These are phyloP conservation scores for Quercus wislizeni DNA, from an alignment of 306 rosid species.

Conservation along the genomic window DNA sequence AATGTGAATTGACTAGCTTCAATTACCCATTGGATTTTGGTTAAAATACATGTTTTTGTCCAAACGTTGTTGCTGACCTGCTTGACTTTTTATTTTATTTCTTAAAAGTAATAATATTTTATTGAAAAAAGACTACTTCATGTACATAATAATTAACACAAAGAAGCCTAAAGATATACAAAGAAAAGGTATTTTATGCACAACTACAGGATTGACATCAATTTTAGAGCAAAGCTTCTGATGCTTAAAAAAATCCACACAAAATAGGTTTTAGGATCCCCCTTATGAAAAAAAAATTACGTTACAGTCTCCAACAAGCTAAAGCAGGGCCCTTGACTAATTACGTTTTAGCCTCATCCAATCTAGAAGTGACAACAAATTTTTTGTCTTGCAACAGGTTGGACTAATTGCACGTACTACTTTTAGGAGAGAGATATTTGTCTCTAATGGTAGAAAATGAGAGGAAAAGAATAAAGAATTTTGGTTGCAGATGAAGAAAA, in stretches of 20 bases:
- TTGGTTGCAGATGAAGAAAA: neutral
- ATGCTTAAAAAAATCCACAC: neutral
- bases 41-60: neutral
- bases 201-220: neutral
- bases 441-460: neutral
- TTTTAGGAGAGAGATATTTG: too few relatives aligned
- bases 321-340: too few relatives aligned
- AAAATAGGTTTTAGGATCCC: neutral
- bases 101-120: too few relatives aligned
- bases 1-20: neutral
- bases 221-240: neutral
- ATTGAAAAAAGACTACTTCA: too few relatives aligned
- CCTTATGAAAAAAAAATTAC: neutral
- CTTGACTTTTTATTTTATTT: neutral
- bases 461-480: neutral
- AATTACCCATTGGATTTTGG: neutral
- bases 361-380: neutral
- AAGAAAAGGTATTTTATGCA: too few relatives aligned
- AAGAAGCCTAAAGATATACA: too few relatives aligned
- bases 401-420: neutral
- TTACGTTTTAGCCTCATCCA: neutral
- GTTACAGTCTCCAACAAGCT: too few relatives aligned
- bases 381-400: neutral
- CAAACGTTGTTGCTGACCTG: neutral
- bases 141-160: too few relatives aligned